Evolutionary conservation across 257 asterid genomes (phyloP), one percentile per base, ranked within the genome.

Genomic region (Solanum tacnaense): DNA sequence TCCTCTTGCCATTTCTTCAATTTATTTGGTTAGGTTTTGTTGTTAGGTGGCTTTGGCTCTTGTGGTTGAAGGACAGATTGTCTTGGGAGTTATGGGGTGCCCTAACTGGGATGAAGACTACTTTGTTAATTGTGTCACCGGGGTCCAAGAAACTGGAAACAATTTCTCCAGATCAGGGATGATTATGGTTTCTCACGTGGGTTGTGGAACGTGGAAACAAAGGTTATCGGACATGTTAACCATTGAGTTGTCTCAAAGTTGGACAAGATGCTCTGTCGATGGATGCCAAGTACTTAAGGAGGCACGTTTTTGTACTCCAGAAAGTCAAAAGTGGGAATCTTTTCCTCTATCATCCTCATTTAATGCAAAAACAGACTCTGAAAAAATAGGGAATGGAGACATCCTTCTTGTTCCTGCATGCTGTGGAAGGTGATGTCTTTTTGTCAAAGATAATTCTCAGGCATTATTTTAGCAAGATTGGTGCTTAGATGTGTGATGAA

Each of bases 21-120:
- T 11, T 44, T 44, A 81, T 81, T 27, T 81, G 68, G 85, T 10
- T 9, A 81, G 38, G 85, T 9, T 81, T 27, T 35, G 84, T 87
- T 93, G 90, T 91, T 91, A 97, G 99, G 97, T 96, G 32, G 98
- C 98, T 70, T 91, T 97, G 94, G 98, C 99, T 89, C 96, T 97
- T 81, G 95, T 96, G 73, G 97, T 96, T 89, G 92, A 95, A 83
- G 98, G 98, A 46, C 93, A 97, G 91, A 93, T 95, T 88, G 98
- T 93, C 87, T 91, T 97, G 90, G 98, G 99, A 86, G 98, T 97
- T 87, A 95, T 96, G 98, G 98, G 99, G 84, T 96, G 99, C 89
- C 99, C 98, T 2, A 95, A 96, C 90, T 97, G 99, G 98, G 92
- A 84, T 84, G 94, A 91, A 36, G 91, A 87, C 35, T 85, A 89